These are phyloP conservation scores for Solanum chiquidenum DNA, from an alignment of 257 asterid genomes.

Conservation along the genomic window DNA sequence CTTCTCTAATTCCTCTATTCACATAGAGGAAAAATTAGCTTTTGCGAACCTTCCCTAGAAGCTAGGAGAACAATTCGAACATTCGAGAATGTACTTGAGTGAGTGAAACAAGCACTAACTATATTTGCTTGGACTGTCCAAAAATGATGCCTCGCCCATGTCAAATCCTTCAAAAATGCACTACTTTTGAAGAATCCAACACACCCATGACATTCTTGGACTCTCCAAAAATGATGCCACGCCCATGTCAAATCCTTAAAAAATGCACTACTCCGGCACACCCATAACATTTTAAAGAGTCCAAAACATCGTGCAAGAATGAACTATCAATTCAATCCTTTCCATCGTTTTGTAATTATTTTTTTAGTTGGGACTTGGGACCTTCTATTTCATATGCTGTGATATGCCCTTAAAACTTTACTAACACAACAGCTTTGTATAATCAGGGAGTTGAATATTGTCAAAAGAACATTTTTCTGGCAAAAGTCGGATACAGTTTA, in stretches of 20 bases:
- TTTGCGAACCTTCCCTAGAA: neutral
- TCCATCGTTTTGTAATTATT: neutral
- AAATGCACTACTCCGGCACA: rapidly evolving
- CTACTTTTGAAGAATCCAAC: neutral
- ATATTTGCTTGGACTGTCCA: no score
- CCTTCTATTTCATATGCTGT: neutral
- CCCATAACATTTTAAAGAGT: neutral
- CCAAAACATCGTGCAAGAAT: neutral
- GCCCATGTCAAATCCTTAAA: no score
- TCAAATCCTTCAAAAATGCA: no score
- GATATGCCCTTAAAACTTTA: neutral
- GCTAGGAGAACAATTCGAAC: neutral
- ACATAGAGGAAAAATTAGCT: no score
- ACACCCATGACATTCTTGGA: no score
- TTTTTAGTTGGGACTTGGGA: neutral
- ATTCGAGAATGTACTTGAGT: neutral
- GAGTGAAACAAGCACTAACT: neutral
- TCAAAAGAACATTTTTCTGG: neutral
- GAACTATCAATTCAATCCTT: neutral
- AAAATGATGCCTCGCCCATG: no score
- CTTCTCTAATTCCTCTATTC: neutral
- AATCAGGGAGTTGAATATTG: neutral
- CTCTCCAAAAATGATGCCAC: no score
- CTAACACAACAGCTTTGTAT: neutral
- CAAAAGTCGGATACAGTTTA: neutral